phyloP scores from a whole-genome alignment of 768 basidiomycete species.

The Kwoniella mangroviensis region DNA sequence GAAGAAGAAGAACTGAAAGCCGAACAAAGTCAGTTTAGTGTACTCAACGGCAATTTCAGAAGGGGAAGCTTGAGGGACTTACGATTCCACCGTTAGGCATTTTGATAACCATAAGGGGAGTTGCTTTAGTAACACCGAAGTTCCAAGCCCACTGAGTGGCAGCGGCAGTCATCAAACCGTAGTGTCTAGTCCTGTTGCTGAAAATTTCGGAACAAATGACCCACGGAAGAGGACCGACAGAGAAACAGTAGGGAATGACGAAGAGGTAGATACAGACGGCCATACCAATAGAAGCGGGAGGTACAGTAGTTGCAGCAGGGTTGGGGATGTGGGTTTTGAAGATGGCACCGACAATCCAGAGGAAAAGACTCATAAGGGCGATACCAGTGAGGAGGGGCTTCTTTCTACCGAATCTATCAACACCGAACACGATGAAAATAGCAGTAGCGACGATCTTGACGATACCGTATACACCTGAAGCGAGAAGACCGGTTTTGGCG shows the following conservation, averaged over 20 bases:
- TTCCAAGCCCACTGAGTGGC: constrained; percentile 67
- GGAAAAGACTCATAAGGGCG: constrained; percentile 75
- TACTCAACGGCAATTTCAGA: background rate
- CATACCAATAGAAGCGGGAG: constrained; percentile 71
- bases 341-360: constrained; percentile 83
- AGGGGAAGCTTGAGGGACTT: background rate
- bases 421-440: constrained; percentile 58
- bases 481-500: constrained; percentile 54
- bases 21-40: background rate
- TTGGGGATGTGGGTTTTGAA: constrained; percentile 70
- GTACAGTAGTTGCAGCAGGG: constrained; percentile 59
- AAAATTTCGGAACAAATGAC: constrained; percentile 83
- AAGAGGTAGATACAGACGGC: constrained; percentile 76
- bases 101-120: constrained; percentile 48
- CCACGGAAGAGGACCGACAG: constrained; percentile 72
- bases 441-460: constrained; percentile 59
- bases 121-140: constrained; percentile 43
- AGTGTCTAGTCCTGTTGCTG: constrained; percentile 80
- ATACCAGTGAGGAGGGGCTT: constrained; percentile 70
- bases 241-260: constrained; percentile 85
- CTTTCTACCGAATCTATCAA: constrained; percentile 57
- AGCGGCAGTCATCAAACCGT: constrained; percentile 74
- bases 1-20: constrained; percentile 48
- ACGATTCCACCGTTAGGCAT: constrained; percentile 46
- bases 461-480: constrained; percentile 59